Conservation (phyloP, 441 rosid genomes). For the Adansonia gregorii region DNA sequence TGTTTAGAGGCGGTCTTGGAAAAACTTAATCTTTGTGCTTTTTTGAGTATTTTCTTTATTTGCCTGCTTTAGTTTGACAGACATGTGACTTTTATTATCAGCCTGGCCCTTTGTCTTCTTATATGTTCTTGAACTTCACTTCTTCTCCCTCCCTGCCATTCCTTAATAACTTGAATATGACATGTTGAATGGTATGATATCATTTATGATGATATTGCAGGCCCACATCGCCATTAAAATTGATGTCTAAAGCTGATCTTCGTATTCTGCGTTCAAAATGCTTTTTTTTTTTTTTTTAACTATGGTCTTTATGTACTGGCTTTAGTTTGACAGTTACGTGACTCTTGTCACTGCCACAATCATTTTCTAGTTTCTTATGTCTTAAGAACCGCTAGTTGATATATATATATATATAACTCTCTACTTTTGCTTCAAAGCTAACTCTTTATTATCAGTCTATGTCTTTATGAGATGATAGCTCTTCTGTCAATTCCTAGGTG, state of each 20-base stretch:
- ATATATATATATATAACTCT: background rate
- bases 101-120: background rate
- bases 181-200: background rate
- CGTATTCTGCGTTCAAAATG: background rate
- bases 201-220: background rate
- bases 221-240: background rate
- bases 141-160: background rate
- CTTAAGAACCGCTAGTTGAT: background rate
- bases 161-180: background rate
- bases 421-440: background rate
- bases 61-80: constrained; percentile 1
- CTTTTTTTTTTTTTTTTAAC: background rate
- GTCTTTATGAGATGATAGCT: constrained; percentile 7
- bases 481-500: constrained; percentile 11
- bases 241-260: background rate
- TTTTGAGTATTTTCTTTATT: constrained; percentile 1
- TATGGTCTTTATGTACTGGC: constrained; percentile 4
- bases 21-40: background rate
- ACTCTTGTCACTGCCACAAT: background rate
- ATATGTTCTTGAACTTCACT: background rate
- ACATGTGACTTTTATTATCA: background rate
- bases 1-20: background rate
- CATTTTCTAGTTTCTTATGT: background rate
- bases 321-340: background rate
- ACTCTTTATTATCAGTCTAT: background rate